Evolutionary conservation across 176 grass and related monocot species (phyloP).

Genomic region (Hsuehochloa calcarea): DNA sequence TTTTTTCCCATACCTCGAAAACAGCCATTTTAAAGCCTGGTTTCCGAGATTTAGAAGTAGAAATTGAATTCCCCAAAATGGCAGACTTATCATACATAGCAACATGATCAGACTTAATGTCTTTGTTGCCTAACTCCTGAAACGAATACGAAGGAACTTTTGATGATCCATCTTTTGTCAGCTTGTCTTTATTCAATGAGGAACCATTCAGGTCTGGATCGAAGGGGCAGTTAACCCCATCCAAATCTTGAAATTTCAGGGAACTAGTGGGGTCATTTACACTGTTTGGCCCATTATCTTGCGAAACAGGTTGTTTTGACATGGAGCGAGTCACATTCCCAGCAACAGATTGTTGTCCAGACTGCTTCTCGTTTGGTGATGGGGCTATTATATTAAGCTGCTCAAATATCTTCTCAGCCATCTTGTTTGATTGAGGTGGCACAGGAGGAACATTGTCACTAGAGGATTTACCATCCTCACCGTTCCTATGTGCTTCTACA

Average conservation of each 20-base stretch:
- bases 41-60: constrained; percentile 29
- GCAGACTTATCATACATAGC: constrained; percentile 27
- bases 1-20: constrained; percentile 38
- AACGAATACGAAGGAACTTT: constrained; percentile 19
- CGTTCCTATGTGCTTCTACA: constrained; percentile 21
- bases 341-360: constrained; percentile 16
- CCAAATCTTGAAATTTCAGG: constrained; percentile 35
- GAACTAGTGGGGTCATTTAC: constrained; percentile 20
- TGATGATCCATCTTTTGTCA: constrained; percentile 34
- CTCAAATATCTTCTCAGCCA: constrained; percentile 75
- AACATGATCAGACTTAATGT: constrained; percentile 9
- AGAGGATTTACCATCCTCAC: constrained; percentile 41
- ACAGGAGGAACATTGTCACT: constrained; percentile 32
- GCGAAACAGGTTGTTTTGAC: constrained; percentile 19
- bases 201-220: constrained; percentile 36
- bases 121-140: constrained; percentile 18
- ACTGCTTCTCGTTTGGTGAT: constrained; percentile 54
- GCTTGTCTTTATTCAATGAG: constrained; percentile 35
- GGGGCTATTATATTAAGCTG: constrained; percentile 72
- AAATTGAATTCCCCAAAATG: constrained; percentile 30
- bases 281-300: constrained; percentile 36
- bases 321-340: constrained; percentile 14
- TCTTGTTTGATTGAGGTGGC: constrained; percentile 62
- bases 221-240: constrained; percentile 20
- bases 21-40: constrained; percentile 63